Evolutionary conservation across 2,329 filamentous ascomycete species (phyloP).

Genomic region (Rhexocercosporidium sp.): DNA sequence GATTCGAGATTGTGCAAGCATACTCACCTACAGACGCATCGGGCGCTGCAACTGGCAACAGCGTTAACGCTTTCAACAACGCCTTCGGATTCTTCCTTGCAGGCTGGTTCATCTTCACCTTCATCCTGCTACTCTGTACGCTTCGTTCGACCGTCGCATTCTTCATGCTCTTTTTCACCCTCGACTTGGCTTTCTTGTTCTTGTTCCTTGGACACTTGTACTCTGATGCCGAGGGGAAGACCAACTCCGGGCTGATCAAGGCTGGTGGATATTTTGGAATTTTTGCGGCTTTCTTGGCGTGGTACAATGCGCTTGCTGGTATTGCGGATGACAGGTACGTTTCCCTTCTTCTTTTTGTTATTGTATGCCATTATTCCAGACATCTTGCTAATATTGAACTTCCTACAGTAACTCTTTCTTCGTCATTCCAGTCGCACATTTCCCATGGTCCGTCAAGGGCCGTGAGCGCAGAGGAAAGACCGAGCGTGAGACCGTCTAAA

Average conservation of each 20-base stretch:
- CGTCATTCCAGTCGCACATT: constrained; percentile 88
- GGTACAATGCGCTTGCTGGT: constrained; percentile 87
- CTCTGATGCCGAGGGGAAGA: constrained; percentile 38
- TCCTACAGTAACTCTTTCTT: constrained; percentile 79
- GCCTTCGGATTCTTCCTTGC: constrained; percentile 63
- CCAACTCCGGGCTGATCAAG: constrained; percentile 61
- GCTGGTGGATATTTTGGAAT: constrained; percentile 83
- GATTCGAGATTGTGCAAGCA: constrained; percentile 54
- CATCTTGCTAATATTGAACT: constrained; percentile 12
- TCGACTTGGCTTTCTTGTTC: constrained; percentile 62
- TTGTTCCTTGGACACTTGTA: constrained; percentile 51
- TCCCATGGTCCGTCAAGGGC: constrained; percentile 89
- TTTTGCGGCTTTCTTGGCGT: constrained; percentile 79
- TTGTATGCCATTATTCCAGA: neutral
- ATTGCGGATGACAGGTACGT: constrained; percentile 72
- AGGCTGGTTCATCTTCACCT: constrained; percentile 69
- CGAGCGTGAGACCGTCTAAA: constrained; percentile 44
- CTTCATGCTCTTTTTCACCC: constrained; percentile 62
- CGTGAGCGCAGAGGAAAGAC: constrained; percentile 59
- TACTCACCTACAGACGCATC: constrained; percentile 32
- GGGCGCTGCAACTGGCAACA: constrained; percentile 28
- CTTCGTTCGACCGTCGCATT: constrained; percentile 64
- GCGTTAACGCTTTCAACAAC: constrained; percentile 50
- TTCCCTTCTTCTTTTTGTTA: neutral
- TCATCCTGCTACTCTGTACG: constrained; percentile 60